Conservation (phyloP, 371 early-diverging fungal genomes). For the Funneliformis caledonium region DNA sequence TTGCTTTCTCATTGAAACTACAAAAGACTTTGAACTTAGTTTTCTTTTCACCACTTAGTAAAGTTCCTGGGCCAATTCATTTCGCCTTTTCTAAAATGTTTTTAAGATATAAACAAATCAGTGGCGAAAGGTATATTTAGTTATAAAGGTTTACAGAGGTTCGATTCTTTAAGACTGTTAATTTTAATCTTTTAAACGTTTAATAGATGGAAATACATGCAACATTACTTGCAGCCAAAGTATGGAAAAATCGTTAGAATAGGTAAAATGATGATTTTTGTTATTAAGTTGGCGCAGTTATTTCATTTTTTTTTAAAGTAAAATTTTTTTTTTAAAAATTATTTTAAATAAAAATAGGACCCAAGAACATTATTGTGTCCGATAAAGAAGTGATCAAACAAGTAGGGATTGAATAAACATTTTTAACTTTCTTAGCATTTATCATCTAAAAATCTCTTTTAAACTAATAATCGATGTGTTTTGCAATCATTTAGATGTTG, state of each 20-base stretch:
- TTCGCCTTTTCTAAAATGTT: neutral
- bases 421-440: too few relatives aligned
- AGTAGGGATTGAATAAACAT: neutral
- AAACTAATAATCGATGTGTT: too few relatives aligned
- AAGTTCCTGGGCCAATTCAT: conserved; percentile 31
- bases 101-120: neutral
- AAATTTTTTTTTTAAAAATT: neutral
- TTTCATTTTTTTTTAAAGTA: neutral
- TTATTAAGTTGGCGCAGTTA: neutral
- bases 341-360: neutral
- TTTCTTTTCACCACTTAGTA: conserved; percentile 17
- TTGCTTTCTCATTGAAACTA: too few relatives aligned
- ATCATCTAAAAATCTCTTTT: too few relatives aligned
- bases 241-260: conserved; percentile 22
- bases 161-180: neutral
- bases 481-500: too few relatives aligned
- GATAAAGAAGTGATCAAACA: conserved; percentile 8
- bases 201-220: conserved; percentile 22
- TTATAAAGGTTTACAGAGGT: neutral
- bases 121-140: neutral
- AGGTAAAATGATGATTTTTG: neutral
- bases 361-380: neutral
- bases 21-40: neutral
- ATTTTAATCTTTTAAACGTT: neutral
- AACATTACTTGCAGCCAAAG: conserved; percentile 15